Percentiles rank a stretch among this genome's conserved stretches.
These are phyloP conservation scores for Aspergillus tubingensis DNA, from an alignment of 2,329 filamentous ascomycete species.

Conservation along the genomic window DNA sequence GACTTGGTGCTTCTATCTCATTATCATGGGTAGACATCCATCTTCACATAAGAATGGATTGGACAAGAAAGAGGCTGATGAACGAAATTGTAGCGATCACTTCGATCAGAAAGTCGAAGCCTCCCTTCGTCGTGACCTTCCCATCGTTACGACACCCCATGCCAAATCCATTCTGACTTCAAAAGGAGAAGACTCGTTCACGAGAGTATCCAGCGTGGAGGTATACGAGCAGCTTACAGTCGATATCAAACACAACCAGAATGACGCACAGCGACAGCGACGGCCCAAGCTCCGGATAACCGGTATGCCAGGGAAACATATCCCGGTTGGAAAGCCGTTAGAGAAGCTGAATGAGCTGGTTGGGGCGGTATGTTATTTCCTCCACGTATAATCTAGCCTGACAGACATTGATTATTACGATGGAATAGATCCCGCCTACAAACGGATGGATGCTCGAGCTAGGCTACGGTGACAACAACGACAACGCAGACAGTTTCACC, in stretches of 20 bases:
- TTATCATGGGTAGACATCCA: conserved; percentile 55
- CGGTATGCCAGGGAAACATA: conserved; percentile 66
- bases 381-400: background rate
- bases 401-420: background rate
- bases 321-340: conserved; percentile 48
- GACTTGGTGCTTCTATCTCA: conserved; percentile 64
- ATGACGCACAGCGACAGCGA: conserved; percentile 16
- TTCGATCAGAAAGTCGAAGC: conserved; percentile 57
- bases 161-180: conserved; percentile 56
- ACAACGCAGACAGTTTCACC: conserved; percentile 34
- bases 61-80: background rate
- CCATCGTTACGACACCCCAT: conserved; percentile 66
- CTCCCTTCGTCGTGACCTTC: conserved; percentile 55
- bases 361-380: conserved; percentile 41
- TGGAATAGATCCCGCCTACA: conserved; percentile 58
- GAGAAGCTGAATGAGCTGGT: conserved; percentile 51
- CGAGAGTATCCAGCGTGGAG: conserved; percentile 56
- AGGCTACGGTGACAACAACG: conserved; percentile 44
- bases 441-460: conserved; percentile 69
- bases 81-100: conserved; percentile 45
- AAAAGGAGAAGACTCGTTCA: conserved; percentile 54
- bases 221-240: conserved; percentile 57
- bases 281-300: conserved; percentile 57
- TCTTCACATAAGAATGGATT: background rate
- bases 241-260: conserved; percentile 34